A percentile compares a stretch with the other conserved stretches of the same genome.
Conservation (phyloP, 83 land plant species). For the Larix sibirica region DNA sequence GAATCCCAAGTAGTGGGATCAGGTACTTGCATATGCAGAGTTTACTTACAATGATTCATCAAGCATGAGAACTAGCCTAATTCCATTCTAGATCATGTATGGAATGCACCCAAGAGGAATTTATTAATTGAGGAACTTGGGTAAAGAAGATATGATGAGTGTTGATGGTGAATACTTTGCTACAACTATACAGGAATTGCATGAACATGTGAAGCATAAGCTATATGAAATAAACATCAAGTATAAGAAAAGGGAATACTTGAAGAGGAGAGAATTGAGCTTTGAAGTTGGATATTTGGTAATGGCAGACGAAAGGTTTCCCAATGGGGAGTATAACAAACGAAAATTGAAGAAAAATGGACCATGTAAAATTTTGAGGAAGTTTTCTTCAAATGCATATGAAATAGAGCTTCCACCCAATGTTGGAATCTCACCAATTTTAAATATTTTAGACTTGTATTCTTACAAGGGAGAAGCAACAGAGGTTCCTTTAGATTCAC, state of each 20-base stretch:
- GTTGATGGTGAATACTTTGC: not conserved
- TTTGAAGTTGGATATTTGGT: not conserved
- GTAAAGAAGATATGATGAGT: not conserved
- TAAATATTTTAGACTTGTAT: not conserved
- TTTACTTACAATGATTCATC: not conserved
- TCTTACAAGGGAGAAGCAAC: not conserved
- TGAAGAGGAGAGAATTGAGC: not conserved
- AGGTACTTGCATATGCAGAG: not conserved
- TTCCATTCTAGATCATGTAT: not conserved
- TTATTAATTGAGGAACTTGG: not conserved
- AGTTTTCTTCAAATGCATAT: not conserved
- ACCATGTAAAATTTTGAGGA: not conserved
- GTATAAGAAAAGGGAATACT: not conserved
- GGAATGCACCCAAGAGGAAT: not conserved
- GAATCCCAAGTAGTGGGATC: not conserved
- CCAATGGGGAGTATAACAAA: not conserved
- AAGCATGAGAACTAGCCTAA: not conserved
- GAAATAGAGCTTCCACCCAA: not conserved
- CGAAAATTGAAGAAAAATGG: not conserved
- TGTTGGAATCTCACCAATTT: not conserved
- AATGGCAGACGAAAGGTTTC: not conserved
- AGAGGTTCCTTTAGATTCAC: not conserved
- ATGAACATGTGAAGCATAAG: not conserved
- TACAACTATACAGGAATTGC: not conserved
- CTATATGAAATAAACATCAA: not conserved